Percentiles rank a stretch among this genome's conserved stretches.
phyloP scores from a whole-genome alignment of 495 filamentous ascomycete genomes.

The Hamigera avellanea region DNA sequence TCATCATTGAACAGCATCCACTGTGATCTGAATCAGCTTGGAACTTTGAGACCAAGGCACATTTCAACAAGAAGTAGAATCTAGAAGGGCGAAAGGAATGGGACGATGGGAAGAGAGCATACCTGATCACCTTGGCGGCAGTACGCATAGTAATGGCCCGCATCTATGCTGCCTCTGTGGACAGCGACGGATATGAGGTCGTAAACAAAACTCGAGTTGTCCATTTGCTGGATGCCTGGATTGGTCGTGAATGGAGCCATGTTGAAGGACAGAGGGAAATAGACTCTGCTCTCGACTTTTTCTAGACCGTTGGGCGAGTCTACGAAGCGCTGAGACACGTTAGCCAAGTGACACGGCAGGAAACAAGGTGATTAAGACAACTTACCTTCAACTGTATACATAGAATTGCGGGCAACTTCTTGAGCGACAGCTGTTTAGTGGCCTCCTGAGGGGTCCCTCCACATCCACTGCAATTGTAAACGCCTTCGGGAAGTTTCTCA shows the following conservation, averaged over 20 bases:
- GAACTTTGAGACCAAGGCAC: background rate
- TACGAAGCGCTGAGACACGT: slow-evolving; percentile 55
- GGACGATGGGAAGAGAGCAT: slow-evolving; percentile 11
- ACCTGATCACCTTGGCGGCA: slow-evolving; percentile 67
- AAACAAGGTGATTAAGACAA: slow-evolving; percentile 1
- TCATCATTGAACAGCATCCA: slow-evolving; percentile 93
- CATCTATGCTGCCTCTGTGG: slow-evolving; percentile 74
- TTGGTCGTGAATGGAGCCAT: slow-evolving; percentile 77
- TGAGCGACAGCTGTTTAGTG: slow-evolving; percentile 69
- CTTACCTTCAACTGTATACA: slow-evolving; percentile 83
- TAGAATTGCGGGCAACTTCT: slow-evolving; percentile 71
- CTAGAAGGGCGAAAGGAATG: background rate
- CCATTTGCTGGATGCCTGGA: slow-evolving; percentile 26
- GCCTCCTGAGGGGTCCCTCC: slow-evolving; percentile 55
- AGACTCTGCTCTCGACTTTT: slow-evolving; percentile 71
- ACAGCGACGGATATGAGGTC: slow-evolving; percentile 78
- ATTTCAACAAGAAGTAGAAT: background rate
- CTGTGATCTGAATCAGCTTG: slow-evolving; percentile 21
- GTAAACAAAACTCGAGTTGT: slow-evolving; percentile 52
- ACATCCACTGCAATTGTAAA: slow-evolving; percentile 73
- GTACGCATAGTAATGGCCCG: slow-evolving; percentile 85
- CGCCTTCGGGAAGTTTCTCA: slow-evolving; percentile 60
- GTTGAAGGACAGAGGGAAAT: slow-evolving; percentile 76
- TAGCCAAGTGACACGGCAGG: background rate
- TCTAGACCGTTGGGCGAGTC: slow-evolving; percentile 52